Evolutionary conservation across 2,329 filamentous ascomycete genomes (phyloP).

Genomic region (Epichloe brachyelytri): DNA sequence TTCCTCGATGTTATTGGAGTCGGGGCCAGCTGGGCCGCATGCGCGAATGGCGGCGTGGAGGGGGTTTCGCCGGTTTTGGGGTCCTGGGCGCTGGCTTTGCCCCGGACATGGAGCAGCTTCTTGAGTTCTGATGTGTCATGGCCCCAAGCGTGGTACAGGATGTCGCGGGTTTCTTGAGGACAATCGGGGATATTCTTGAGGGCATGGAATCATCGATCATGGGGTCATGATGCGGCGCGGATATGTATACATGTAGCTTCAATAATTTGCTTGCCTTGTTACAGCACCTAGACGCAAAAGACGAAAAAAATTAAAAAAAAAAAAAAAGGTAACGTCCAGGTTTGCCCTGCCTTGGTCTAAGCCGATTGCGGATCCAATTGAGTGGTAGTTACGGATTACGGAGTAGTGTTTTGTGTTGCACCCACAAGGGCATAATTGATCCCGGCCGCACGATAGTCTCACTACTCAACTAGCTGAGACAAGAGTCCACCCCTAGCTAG

Average conservation of each 20-base stretch:
- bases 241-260: background rate
- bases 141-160: constrained; percentile 42
- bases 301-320: background rate
- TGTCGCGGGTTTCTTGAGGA: constrained; percentile 34
- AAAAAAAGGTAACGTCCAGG: background rate
- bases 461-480: too few species aligned
- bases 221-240: constrained; percentile 6
- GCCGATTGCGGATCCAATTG: too few species aligned
- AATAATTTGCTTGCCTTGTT: background rate
- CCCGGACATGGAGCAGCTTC: constrained; percentile 52
- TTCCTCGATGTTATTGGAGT: constrained; percentile 14
- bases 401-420: too few species aligned
- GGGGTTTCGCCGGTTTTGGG: constrained; percentile 70
- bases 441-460: too few species aligned
- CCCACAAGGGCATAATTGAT: too few species aligned
- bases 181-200: constrained; percentile 40
- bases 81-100: constrained; percentile 64
- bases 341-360: background rate
- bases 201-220: constrained; percentile 36
- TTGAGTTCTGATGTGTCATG: constrained; percentile 55
- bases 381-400: too few species aligned
- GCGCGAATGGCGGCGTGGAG: constrained; percentile 83
- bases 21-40: constrained; percentile 34
- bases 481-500: too few species aligned
- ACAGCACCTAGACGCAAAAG: background rate